Base-by-base conservation (phyloP, 1,284 basidiomycete species). In the Sanghuangporus baumii region DNA sequence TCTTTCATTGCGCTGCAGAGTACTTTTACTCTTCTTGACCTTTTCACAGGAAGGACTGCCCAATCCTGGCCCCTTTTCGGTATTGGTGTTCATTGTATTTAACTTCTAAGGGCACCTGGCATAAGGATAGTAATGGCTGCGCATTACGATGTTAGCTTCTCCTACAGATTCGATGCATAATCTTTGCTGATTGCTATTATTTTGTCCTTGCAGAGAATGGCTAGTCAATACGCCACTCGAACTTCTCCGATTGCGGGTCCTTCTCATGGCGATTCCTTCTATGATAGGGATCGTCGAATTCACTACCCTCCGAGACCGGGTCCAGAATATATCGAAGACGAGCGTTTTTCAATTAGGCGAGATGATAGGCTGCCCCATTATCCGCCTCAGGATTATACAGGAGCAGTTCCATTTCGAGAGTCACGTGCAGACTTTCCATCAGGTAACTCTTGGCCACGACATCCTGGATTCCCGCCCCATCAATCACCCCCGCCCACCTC, bases 401-500 rank as follows among this genome's bases (percentile, higher is more conserved):
- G 43, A 55, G 23, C 36, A n/a, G 51, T 18, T 18, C 20, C 52
- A 36, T 16, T 52, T 7, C 37, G 51, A 46, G 59, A 60, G 16
- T 41, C 51, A 52, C 59, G 59, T 60, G 61, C 23, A 4, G 56
- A 63, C 14, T 38, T 40, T 16, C 43, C 57, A 11, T n/a, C 43
- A 43, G 31, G 38, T 34, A 50, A 55, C 18, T n/a, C 57, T 38
- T 60, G 62, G 55, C 43, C 46, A 43, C 36, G 59, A 2, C 58
- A 36, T 43, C 54, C 58, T 43, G n/a, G 43, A 11, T 9, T 34
- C 14, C 61, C 55, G 54, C 36, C 55, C 14, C 55, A 46, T 71
- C 70, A 48, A 69, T 68, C 65, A 66, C 74, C 77, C 52, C 70
- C 75, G 63, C 70, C 75, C 60, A 69, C 74, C 36, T 67, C 73